These are phyloP conservation scores for Petrea volubilis DNA, from an alignment of 257 asterid genomes.

Conservation along the genomic window DNA sequence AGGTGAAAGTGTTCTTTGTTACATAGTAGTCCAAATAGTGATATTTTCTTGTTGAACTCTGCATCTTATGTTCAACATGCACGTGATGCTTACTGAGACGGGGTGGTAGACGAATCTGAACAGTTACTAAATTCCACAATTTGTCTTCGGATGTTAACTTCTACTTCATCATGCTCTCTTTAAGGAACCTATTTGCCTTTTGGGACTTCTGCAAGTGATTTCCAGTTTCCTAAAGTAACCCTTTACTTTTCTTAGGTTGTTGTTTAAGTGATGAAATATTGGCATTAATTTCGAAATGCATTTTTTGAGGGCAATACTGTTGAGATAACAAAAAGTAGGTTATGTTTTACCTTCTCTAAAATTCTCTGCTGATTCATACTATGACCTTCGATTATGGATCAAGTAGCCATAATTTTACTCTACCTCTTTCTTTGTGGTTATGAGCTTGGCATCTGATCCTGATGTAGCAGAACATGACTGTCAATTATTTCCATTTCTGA, in stretches of 20 bases:
- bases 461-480: neutral
- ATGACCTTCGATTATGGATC: neutral
- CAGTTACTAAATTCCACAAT: neutral
- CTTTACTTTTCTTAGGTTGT: neutral
- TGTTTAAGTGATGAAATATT: neutral
- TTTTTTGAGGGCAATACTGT: neutral
- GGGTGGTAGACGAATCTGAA: neutral
- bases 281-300: neutral
- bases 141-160: neutral
- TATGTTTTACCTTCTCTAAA: neutral
- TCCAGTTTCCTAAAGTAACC: slow-evolving; percentile 3
- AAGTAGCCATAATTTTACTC: neutral
- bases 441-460: neutral
- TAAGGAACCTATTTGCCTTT: neutral
- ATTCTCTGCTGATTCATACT: neutral
- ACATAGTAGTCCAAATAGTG: neutral
- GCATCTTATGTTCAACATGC: slow-evolving; percentile 8
- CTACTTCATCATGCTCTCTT: neutral
- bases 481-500: neutral
- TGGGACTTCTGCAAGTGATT: neutral
- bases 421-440: neutral
- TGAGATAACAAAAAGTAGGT: neutral
- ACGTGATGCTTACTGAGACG: neutral
- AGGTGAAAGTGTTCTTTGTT: neutral
- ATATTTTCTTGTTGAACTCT: neutral